These are phyloP conservation scores for Globisporangium splendens DNA, from an alignment of 352 stramenopile species.

Conservation along the genomic window DNA sequence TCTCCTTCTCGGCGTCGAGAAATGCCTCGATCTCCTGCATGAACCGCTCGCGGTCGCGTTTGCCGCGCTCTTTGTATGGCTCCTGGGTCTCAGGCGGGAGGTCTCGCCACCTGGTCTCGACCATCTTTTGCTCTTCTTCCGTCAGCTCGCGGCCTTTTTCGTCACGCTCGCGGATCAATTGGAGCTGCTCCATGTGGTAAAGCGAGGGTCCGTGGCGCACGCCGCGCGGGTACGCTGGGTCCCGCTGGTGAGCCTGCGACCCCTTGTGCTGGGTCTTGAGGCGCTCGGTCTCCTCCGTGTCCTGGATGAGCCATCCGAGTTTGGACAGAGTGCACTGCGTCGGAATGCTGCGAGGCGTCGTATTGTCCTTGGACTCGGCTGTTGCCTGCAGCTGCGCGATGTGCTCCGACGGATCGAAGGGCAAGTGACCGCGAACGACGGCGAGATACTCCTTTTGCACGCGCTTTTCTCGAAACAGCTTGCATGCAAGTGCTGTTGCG, in stretches of 20 bases:
- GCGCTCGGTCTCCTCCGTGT: constrained; percentile 64
- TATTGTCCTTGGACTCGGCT: neutral
- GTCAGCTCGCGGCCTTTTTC: constrained; percentile 11
- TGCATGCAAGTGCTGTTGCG: constrained; percentile 56
- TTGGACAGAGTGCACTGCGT: constrained; percentile 66
- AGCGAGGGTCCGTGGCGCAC: constrained; percentile 55
- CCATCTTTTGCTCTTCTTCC: constrained; percentile 15
- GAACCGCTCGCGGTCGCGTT: constrained; percentile 51
- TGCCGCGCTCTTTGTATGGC: constrained; percentile 35
- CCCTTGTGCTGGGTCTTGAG: constrained; percentile 51
- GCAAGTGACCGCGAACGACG: constrained; percentile 67
- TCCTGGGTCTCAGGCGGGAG: constrained; percentile 43
- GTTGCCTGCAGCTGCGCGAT: constrained; percentile 4
- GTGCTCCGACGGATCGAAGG: constrained; percentile 42
- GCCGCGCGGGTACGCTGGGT: constrained; percentile 48
- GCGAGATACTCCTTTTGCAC: constrained; percentile 87
- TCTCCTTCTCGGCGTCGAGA: constrained; percentile 41
- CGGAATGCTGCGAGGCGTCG: neutral
- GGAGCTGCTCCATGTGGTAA: constrained; percentile 66
- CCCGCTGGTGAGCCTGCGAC: constrained; percentile 41
- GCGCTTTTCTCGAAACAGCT: constrained; percentile 74
- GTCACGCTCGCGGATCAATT: constrained; percentile 20
- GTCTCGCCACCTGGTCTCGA: constrained; percentile 37
- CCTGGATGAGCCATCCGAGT: constrained; percentile 56
- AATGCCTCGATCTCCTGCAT: constrained; percentile 49